These are phyloP conservation scores for Malus asiatica DNA, from an alignment of 306 rosid species.

Conservation along the genomic window DNA sequence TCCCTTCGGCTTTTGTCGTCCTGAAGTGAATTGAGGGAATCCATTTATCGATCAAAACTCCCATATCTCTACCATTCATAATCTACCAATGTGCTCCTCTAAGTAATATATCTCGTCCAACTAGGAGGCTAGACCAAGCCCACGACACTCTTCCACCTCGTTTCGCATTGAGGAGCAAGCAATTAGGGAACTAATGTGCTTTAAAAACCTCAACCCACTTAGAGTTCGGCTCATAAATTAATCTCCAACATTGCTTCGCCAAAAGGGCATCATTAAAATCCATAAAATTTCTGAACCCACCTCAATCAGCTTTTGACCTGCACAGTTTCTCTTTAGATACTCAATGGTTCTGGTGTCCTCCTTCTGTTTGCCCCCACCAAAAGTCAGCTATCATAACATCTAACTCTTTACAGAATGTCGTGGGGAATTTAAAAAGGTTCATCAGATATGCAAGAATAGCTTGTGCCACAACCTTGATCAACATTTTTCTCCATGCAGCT, in stretches of 20 bases:
- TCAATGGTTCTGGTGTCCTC: too few species aligned
- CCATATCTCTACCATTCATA: too few species aligned
- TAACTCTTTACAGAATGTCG: not conserved
- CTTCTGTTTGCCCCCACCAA: too few species aligned
- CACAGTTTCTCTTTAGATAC: not conserved
- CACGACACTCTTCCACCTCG: not conserved
- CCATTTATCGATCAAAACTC: too few species aligned
- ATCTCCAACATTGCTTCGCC: not conserved
- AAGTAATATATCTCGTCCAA: not conserved
- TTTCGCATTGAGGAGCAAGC: not conserved
- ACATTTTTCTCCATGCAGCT: not conserved
- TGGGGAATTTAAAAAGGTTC: not conserved
- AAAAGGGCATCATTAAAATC: not conserved
- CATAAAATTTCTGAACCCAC: not conserved
- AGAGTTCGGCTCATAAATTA: too few species aligned
- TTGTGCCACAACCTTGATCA: not conserved
- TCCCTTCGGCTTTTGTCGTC: fast-evolving
- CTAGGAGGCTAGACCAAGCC: not conserved
- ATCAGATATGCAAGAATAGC: not conserved
- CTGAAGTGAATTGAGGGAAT: too few species aligned
- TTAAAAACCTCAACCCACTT: not conserved
- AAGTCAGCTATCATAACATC: not conserved
- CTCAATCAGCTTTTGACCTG: not conserved
- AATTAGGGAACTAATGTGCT: not conserved
- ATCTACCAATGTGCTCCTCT: not conserved